Conservation (phyloP, 257 asterid species). For the Petunia secreta region DNA sequence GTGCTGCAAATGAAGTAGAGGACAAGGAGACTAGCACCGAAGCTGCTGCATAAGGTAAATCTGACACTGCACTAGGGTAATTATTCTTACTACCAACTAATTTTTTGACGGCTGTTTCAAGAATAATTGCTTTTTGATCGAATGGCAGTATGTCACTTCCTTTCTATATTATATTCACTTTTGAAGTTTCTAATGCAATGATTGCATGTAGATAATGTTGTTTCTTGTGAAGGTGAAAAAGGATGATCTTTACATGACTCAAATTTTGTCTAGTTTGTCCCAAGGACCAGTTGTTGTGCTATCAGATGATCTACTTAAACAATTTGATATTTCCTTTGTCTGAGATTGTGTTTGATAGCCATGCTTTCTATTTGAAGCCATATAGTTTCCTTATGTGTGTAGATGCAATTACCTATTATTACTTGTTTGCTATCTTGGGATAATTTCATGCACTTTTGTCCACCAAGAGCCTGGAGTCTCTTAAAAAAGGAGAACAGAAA, state of each 20-base stretch:
- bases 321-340: neutral
- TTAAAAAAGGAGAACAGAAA: neutral
- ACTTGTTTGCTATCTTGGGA: neutral
- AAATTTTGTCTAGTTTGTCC: no score
- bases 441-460: neutral
- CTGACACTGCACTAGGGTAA: neutral
- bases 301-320: neutral
- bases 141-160: neutral
- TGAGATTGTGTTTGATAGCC: no score
- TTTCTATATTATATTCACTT: neutral
- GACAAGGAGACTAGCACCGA: slow-evolving; percentile 52
- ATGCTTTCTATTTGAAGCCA: neutral
- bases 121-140: neutral
- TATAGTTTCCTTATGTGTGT: neutral
- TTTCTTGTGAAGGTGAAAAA: neutral
- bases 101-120: neutral
- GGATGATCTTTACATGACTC: no score
- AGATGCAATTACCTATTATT: neutral
- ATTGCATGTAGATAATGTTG: neutral
- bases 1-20: slow-evolving; percentile 44
- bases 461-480: neutral
- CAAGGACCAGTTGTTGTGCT: neutral
- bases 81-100: neutral
- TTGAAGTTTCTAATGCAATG: neutral
- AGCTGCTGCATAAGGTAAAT: slow-evolving; percentile 52